phyloP scores from a whole-genome alignment of 306 rosid genomes.

The Trifolium subterraneum region DNA sequence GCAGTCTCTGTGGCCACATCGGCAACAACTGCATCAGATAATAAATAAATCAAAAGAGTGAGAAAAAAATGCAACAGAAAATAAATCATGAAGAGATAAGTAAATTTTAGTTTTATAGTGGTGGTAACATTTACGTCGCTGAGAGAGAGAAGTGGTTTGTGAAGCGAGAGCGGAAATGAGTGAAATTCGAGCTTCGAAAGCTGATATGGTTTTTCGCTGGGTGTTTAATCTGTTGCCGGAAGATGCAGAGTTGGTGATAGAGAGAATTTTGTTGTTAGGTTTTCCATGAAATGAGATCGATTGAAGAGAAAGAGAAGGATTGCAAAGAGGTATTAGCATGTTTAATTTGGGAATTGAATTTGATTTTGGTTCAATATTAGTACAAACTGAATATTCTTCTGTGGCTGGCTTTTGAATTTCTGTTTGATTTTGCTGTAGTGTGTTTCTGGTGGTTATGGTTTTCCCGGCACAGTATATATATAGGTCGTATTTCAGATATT shows the following conservation, averaged over 20 bases:
- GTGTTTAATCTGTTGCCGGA: conserved; percentile 47
- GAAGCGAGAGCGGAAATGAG: conserved; percentile 78
- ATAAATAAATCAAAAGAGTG: neutral
- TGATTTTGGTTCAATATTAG: neutral
- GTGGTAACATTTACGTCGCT: conserved; percentile 65
- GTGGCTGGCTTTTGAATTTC: no score
- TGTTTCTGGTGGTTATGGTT: no score
- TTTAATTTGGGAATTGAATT: neutral
- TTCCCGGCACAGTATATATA: no score
- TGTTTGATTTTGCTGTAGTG: no score
- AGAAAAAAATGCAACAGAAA: neutral
- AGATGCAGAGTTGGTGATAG: conserved; percentile 50
- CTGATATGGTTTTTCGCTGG: conserved; percentile 59
- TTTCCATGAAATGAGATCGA: conserved; percentile 34
- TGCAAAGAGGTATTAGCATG: conserved; percentile 45
- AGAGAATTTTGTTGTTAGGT: conserved; percentile 34
- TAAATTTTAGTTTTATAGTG: neutral
- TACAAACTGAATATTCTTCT: no score
- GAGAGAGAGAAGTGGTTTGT: conserved; percentile 74
- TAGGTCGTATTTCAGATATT: no score
- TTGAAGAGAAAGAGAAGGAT: conserved; percentile 44
- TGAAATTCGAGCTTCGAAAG: conserved; percentile 76
- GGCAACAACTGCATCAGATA: conserved; percentile 56
- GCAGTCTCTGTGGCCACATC: conserved; percentile 72
- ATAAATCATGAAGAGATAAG: no score